These are phyloP conservation scores for Colletotrichum ledebouriae DNA, from an alignment of 2,329 filamentous ascomycete species.

Conservation along the genomic window DNA sequence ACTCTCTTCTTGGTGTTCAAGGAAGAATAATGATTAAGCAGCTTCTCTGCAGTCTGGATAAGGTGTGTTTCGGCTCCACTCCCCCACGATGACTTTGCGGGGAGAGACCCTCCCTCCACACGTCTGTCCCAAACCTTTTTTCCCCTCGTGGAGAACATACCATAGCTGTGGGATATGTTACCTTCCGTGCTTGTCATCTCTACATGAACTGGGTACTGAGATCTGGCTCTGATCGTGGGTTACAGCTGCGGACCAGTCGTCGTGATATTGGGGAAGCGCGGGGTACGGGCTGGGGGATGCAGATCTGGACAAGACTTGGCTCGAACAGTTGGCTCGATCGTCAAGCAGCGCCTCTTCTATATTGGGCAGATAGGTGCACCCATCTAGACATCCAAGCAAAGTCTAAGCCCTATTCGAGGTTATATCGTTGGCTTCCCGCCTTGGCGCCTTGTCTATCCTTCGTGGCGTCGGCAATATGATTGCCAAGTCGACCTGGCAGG, in stretches of 20 bases:
- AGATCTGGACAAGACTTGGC: slow-evolving; percentile 14
- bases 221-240: slow-evolving; percentile 2
- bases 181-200: not conserved
- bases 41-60: slow-evolving; percentile 15
- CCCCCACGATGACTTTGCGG: slow-evolving; percentile 14
- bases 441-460: slow-evolving; percentile 11
- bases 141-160: not conserved
- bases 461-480: not conserved
- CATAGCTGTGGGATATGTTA: not conserved
- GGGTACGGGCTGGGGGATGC: slow-evolving; percentile 5
- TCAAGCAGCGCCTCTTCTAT: slow-evolving; percentile 6
- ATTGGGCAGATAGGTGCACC: slow-evolving; percentile 13
- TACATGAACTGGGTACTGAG: slow-evolving; percentile 9
- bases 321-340: slow-evolving; percentile 13
- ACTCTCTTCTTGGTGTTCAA: no score
- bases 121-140: not conserved
- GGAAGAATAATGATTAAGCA: not conserved
- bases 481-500: not conserved
- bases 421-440: slow-evolving; percentile 12
- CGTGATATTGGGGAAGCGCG: slow-evolving; percentile 21
- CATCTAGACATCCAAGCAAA: not conserved
- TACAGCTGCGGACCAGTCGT: not conserved
- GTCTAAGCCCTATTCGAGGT: slow-evolving; percentile 11
- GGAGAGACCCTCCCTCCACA: slow-evolving; percentile 14
- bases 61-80: slow-evolving; percentile 26